Conservation (phyloP, 257 asterid species). For the Solanum chaucha region DNA sequence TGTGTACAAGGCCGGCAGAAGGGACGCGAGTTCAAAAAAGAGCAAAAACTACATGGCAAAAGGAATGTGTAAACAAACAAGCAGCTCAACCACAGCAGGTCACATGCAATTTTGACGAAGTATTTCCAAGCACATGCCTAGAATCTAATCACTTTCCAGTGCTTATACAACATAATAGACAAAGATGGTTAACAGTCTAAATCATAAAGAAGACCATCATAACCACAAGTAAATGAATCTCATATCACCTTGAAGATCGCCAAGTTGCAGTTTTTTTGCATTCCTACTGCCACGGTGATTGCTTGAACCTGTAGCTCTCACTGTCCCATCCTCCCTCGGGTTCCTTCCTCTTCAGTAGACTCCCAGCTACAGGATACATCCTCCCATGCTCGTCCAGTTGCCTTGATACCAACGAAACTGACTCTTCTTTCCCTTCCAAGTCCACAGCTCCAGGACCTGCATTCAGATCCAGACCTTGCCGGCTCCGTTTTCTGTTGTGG, state of each 20-base stretch:
- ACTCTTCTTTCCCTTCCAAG: slow-evolving; percentile 51
- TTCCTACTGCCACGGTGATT: slow-evolving; percentile 48
- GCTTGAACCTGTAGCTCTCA: slow-evolving; percentile 63
- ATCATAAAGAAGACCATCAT: not conserved
- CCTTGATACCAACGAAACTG: slow-evolving; percentile 28
- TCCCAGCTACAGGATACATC: slow-evolving; percentile 37
- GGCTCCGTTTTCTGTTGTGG: slow-evolving; percentile 50
- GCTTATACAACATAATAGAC: not conserved
- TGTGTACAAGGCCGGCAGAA: not conserved
- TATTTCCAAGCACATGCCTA: not conserved
- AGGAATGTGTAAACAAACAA: not conserved
- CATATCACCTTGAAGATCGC: not conserved
- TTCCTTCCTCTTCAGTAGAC: slow-evolving; percentile 58
- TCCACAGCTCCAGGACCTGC: slow-evolving; percentile 70
- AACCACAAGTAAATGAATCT: not conserved
- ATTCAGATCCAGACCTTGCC: slow-evolving; percentile 76
- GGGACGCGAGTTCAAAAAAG: not conserved
- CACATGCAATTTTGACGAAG: not conserved
- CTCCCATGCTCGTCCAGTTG: slow-evolving; percentile 65
- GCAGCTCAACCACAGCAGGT: not conserved
- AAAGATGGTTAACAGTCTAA: not conserved
- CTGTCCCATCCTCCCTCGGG: slow-evolving; percentile 75
- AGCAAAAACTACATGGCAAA: not conserved
- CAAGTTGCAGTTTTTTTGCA: not conserved
- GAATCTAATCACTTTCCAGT: not conserved